Conservation (phyloP, 2,329 filamentous ascomycete genomes). For the Trichoderma sp. region DNA sequence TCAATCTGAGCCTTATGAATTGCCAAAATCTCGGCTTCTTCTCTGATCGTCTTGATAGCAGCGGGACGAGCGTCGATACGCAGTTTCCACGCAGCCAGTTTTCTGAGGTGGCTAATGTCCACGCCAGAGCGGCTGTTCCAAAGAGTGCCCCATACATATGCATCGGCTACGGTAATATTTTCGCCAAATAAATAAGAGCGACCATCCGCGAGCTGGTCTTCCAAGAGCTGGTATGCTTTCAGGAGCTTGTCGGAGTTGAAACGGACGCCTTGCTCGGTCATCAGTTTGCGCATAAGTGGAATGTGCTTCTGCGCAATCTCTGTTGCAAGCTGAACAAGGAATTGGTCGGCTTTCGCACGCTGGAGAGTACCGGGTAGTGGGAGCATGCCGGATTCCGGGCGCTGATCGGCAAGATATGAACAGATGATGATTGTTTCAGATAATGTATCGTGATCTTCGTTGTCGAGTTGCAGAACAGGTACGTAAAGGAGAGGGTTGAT, state of each 20-base stretch:
- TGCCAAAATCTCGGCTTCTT: constrained; percentile 6
- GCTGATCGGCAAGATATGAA: constrained; percentile 18
- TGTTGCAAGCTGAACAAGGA: constrained; percentile 7
- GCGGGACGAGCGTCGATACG: constrained; percentile 4
- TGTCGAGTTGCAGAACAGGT: constrained; percentile 8
- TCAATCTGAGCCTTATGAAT: constrained; percentile 6
- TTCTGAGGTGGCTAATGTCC: background rate
- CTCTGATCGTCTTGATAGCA: background rate
- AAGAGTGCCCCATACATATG: constrained; percentile 20
- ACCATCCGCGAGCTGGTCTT: background rate
- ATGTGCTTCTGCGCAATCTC: constrained; percentile 21
- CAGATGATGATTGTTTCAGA: constrained; percentile 10
- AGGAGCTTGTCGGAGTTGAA: constrained; percentile 14
- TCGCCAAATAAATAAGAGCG: constrained; percentile 1
- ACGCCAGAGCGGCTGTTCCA: constrained; percentile 17
- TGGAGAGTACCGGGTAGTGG: constrained; percentile 4
- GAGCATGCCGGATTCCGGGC: background rate
- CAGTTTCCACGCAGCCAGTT: constrained; percentile 6
- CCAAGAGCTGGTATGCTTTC: constrained; percentile 2
- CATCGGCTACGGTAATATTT: constrained; percentile 8
- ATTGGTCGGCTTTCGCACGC: constrained; percentile 16
- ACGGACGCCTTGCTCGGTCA: constrained; percentile 1
- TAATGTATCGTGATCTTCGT: background rate
- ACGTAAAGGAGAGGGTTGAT: constrained; percentile 19
- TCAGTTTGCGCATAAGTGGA: constrained; percentile 18